Evolutionary conservation across 2,329 filamentous ascomycete genomes (phyloP), one percentile per base, ranked within the genome.

Genomic region (Talaromyces sp.): DNA sequence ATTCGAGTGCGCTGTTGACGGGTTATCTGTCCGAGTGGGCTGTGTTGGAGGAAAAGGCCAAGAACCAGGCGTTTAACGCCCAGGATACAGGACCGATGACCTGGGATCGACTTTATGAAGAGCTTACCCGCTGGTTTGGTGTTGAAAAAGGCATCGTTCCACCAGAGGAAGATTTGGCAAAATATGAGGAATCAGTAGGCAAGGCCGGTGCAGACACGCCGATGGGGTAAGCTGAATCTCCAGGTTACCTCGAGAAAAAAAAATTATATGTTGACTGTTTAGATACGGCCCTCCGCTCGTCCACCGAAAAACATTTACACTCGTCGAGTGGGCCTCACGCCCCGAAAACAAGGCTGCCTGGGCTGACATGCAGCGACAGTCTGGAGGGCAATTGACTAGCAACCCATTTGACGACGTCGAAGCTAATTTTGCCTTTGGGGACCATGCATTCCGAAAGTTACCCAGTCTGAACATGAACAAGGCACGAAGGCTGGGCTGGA

Each of bases 11-110:
- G 6, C 59, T 58, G 53, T 56, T 70, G 55, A 69, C 66, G 38
- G 60, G 60, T 13, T 69, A 69, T 50, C 55, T 70, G 17, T 66
- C 66, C 27, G 69, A 72, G 60, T 72, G 70, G 70, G 63, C 66
- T 8, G 68, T 69, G n/a, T 49, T 70, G 55, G 66, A 60, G 9
- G 64, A 67, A 1, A 62, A 62, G 14, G 62, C 67, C 10, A 64
- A 58, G 13, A 67, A 69, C 17, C 60, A 71, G 53, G 65, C 67
- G 14, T 71, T 72, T 58, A 72, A 70, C 49, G 66, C 66, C n/a
- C 64, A 65, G 24, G 70, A 72, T 54, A 64, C 62, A 19, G 66
- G 64, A 17, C 64, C 64, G 10, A 67, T 69, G 24, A 67, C 63
- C 7, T 69, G 67, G 55, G 66, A 63, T 1, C 65, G 61, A 50